These are phyloP conservation scores for Gossypium bickii DNA, from an alignment of 345 rosid genomes.

Conservation along the genomic window DNA sequence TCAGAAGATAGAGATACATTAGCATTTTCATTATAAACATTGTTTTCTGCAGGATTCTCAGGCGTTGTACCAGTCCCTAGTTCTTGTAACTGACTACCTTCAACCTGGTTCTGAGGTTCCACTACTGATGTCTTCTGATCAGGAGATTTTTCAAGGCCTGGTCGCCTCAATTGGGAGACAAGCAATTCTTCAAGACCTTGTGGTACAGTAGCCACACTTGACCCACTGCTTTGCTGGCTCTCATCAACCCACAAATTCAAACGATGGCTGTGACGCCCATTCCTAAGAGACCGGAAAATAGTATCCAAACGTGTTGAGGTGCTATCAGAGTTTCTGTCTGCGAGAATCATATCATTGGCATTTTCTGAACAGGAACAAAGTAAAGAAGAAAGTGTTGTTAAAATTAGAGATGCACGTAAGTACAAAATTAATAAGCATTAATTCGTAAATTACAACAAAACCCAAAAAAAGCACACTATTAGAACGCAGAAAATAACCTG, in stretches of 20 bases:
- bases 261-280: conserved; percentile 82
- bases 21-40: conserved; percentile 39
- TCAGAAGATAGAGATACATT: conserved; percentile 37
- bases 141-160: conserved; percentile 54
- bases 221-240: conserved; percentile 69
- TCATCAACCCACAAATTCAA: conserved; percentile 91
- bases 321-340: conserved; percentile 52
- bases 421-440: not conserved
- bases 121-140: conserved; percentile 42
- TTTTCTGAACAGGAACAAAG: conserved; percentile 33
- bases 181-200: conserved; percentile 91
- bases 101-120: conserved; percentile 49
- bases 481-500: conserved; percentile 35
- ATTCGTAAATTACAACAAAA: not conserved
- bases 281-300: conserved; percentile 82
- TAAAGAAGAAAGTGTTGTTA: conserved; percentile 4
- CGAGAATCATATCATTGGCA: conserved; percentile 38
- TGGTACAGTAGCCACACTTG: conserved; percentile 67
- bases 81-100: conserved; percentile 41
- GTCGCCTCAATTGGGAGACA: conserved; percentile 78
- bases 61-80: conserved; percentile 37
- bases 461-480: not conserved
- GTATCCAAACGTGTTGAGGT: conserved; percentile 60
- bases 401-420: not conserved
- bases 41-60: conserved; percentile 46